Base-by-base conservation (phyloP, 164 flowering plant species). In the Kalanchoe fedtschenkoi region DNA sequence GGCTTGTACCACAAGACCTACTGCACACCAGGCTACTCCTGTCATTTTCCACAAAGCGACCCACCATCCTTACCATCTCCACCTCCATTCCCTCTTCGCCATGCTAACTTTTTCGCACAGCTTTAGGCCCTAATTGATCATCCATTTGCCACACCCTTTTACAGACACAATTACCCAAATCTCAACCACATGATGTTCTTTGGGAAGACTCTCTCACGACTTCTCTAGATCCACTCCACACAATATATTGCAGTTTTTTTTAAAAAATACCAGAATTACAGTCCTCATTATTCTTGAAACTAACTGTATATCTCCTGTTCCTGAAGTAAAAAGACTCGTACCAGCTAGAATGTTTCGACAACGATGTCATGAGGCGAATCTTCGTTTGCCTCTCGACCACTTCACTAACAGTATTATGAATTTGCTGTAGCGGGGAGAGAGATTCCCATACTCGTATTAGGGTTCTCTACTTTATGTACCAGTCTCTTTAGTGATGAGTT, bases 381-480 rank as follows among this genome's bases (percentile, higher is more conserved):
- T 83, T 47, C 69, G 65, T 64, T 88, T 77, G 82, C 96, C 83
- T 88, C 82, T 71, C 44, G 70, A 63, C 88, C 86, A 88, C 89
- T 88, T 84, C 81, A 77, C 65, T 83, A 86, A 86, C 55, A 47
- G 55, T 47, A 30, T 24, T 47, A 26, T 47, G 4, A 47, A 22
- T 24, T 29, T 72, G 75, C n/a, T 10, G 83, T 85, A 84, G 83
- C 76, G 5, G 7, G n/a, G 64, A 62, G 79, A 84, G 72, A 84
- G 96, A 86, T 88, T 86, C 91, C 70, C 76, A 55, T 26, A 17
- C 47, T 58, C 55, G 58, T 63, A 65, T 21, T 19, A 60, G 62
- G 32, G 62, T 38, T 24, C 30, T 26, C 65, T 72, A 63, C 78
- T 74, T 77, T 80, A n/a, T n/a, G n/a, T n/a, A 66, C 58, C 65